Conservation (phyloP, 2,329 filamentous ascomycete genomes). For the Epichloe festucae region DNA sequence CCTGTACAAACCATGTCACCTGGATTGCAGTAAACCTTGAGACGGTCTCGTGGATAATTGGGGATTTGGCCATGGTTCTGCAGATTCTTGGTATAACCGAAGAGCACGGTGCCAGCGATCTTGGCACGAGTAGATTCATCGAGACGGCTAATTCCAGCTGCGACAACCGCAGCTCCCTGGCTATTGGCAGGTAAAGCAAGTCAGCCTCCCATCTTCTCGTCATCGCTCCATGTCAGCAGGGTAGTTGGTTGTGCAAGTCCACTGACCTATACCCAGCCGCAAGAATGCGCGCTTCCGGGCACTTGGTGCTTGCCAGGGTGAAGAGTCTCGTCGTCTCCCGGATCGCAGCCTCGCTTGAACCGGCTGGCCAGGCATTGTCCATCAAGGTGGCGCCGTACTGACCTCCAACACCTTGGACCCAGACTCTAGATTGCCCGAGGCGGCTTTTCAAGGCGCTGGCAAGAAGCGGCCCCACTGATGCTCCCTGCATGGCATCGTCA, state of each 20-base stretch:
- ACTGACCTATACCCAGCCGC: slow-evolving; percentile 24
- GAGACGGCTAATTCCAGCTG: slow-evolving; percentile 24
- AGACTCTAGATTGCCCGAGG: slow-evolving; percentile 17
- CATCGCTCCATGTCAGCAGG: background rate
- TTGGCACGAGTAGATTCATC: slow-evolving; percentile 16
- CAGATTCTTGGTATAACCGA: slow-evolving; percentile 30
- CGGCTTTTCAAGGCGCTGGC: slow-evolving; percentile 15
- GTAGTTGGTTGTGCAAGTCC: no score
- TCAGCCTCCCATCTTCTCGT: background rate
- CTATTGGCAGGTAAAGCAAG: slow-evolving; percentile 5
- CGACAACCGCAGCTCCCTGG: slow-evolving; percentile 32
- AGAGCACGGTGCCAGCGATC: slow-evolving; percentile 24
- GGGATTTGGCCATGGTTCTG: slow-evolving; percentile 27
- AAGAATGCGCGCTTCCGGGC: slow-evolving; percentile 28
- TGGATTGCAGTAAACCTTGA: slow-evolving; percentile 24
- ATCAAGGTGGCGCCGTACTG: slow-evolving; percentile 23
- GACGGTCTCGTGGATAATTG: slow-evolving; percentile 21
- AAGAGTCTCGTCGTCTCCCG: slow-evolving; percentile 27
- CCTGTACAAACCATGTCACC: slow-evolving; percentile 25
- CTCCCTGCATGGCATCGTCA: background rate
- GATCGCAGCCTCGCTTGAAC: slow-evolving; percentile 25
- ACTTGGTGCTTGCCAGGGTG: slow-evolving; percentile 26
- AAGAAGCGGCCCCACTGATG: slow-evolving; percentile 14
- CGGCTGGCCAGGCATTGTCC: slow-evolving; percentile 24
- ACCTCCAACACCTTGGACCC: slow-evolving; percentile 31